phyloP scores from a whole-genome alignment of 2,329 filamentous ascomycete species.

The Claviceps sp. region DNA sequence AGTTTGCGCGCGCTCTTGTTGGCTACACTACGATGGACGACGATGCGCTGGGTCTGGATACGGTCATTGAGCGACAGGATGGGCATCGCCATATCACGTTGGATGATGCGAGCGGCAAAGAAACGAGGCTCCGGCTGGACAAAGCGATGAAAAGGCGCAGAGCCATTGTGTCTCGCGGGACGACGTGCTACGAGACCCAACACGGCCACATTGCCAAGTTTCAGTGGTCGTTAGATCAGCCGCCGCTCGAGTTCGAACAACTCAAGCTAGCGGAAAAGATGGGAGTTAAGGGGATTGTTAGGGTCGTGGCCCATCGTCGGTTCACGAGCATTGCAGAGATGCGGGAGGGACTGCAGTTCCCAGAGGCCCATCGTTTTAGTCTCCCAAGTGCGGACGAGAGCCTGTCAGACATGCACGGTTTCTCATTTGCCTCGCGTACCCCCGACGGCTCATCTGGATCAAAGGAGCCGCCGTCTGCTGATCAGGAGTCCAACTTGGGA shows the following conservation, averaged over 20 bases:
- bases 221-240: constrained; percentile 3
- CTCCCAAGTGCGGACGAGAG: background rate
- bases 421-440: background rate
- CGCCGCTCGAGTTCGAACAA: constrained; percentile 7
- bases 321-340: constrained; percentile 8
- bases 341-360: constrained; percentile 6
- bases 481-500: constrained; percentile 6
- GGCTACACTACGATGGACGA: constrained; percentile 10
- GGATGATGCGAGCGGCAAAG: constrained; percentile 1
- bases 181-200: constrained; percentile 8
- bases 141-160: constrained; percentile 6
- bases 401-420: constrained; percentile 3
- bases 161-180: constrained; percentile 8
- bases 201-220: constrained; percentile 10
- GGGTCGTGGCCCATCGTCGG: constrained; percentile 7
- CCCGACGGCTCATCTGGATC: constrained; percentile 5
- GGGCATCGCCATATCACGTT: constrained; percentile 1
- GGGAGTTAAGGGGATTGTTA: constrained; percentile 8
- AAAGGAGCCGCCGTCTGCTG: constrained; percentile 6
- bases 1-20: constrained; percentile 9
- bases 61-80: constrained; percentile 3
- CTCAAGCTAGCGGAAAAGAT: constrained; percentile 7
- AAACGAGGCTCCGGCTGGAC: constrained; percentile 1
- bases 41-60: constrained; percentile 8
- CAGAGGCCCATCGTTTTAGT: constrained; percentile 2